These are phyloP conservation scores for Hypomontagnella monticulosa DNA, from an alignment of 495 filamentous ascomycete species.

Conservation along the genomic window DNA sequence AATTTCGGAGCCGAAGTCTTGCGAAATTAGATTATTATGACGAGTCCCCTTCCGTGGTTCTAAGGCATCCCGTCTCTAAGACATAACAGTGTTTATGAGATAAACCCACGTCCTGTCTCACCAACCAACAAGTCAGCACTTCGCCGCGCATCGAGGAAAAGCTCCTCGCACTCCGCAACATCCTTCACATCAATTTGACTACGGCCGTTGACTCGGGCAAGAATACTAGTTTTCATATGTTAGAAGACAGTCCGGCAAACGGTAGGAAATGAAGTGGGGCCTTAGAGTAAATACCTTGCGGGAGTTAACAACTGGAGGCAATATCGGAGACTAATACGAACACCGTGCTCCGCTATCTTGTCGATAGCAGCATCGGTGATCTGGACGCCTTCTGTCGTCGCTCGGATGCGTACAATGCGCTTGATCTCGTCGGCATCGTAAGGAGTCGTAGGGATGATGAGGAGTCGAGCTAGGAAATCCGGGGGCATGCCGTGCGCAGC, in stretches of 20 bases:
- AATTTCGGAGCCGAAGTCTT: slow-evolving; percentile 35
- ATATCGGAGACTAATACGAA: slow-evolving; percentile 88
- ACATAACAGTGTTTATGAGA: slow-evolving; percentile 55
- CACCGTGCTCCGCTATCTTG: slow-evolving; percentile 84
- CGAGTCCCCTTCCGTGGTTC: slow-evolving; percentile 40
- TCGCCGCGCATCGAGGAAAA: slow-evolving; percentile 89
- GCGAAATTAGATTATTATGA: slow-evolving; percentile 52
- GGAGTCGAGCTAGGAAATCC: slow-evolving; percentile 88
- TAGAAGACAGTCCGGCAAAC: neutral
- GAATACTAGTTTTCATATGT: slow-evolving; percentile 54
- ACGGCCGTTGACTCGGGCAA: slow-evolving; percentile 70
- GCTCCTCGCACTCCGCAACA: slow-evolving; percentile 85
- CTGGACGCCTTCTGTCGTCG: slow-evolving; percentile 79
- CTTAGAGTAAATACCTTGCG: slow-evolving; percentile 60
- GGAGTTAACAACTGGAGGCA: slow-evolving; percentile 92
- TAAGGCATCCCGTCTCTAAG: slow-evolving; percentile 28
- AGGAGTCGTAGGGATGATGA: slow-evolving; percentile 92
- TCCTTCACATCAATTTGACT: slow-evolving; percentile 81
- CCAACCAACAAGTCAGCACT: slow-evolving; percentile 77
- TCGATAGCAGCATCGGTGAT: slow-evolving; percentile 85
- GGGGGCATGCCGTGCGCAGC: slow-evolving; percentile 93
- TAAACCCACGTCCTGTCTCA: slow-evolving; percentile 69
- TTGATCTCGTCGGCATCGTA: slow-evolving; percentile 89
- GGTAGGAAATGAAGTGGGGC: neutral
- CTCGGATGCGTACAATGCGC: slow-evolving; percentile 83